Percentiles rank a stretch among this genome's conserved stretches.
Conservation (phyloP, 345 rosid species). For the Acer saccharum region DNA sequence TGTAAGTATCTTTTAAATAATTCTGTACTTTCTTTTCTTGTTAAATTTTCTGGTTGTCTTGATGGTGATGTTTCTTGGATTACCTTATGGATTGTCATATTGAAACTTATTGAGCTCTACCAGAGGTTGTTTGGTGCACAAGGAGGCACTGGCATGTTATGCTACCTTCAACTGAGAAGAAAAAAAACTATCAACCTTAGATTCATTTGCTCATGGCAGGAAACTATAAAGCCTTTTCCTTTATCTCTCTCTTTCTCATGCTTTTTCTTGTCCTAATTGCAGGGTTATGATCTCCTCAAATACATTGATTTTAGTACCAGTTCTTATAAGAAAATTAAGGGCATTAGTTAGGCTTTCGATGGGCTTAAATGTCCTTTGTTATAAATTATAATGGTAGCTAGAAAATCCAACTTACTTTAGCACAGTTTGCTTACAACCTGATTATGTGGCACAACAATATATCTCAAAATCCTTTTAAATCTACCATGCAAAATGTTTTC, state of each 20-base stretch:
- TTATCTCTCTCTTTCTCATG: background rate
- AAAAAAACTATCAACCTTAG: background rate
- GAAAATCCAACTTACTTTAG: background rate
- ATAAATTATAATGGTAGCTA: background rate
- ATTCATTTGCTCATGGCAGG: background rate
- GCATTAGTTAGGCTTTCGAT: background rate
- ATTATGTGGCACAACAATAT: background rate
- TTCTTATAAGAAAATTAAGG: background rate
- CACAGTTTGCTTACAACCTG: background rate
- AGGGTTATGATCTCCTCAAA: background rate
- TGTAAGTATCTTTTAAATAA: conserved; percentile 41
- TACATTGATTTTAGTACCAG: background rate
- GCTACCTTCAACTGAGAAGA: background rate
- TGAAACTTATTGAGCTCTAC: background rate
- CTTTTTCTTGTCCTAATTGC: background rate
- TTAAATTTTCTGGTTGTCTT: conserved; percentile 4
- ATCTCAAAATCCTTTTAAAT: background rate
- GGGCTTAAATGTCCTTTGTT: background rate
- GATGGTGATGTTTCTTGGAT: conserved; percentile 7
- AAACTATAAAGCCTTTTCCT: background rate
- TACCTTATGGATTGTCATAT: background rate
- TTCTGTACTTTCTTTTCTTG: background rate
- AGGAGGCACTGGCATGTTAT: background rate
- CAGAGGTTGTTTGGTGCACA: background rate
- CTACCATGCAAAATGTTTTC: background rate